phyloP scores from a whole-genome alignment of 1,284 basidiomycete species.

The Ceraceosorus guamensis region DNA sequence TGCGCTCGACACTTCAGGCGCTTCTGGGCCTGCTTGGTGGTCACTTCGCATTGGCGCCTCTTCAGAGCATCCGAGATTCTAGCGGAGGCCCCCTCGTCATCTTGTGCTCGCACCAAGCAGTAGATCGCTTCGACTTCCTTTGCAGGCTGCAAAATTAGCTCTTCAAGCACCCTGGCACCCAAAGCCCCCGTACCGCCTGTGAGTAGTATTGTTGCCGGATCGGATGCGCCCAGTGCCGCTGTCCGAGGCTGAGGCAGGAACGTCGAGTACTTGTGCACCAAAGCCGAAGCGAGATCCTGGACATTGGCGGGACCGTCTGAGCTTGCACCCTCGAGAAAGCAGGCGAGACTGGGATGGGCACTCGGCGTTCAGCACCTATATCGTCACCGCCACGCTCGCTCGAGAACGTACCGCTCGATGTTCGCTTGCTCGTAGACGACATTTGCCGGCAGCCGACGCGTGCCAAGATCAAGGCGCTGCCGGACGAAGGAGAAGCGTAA shows the following conservation, averaged over 20 bases:
- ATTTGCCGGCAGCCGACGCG: constrained; percentile 13
- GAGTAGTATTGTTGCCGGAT: constrained; percentile 48
- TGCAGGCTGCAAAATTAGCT: constrained; percentile 49
- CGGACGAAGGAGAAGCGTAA: no score
- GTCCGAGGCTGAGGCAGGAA: constrained; percentile 8
- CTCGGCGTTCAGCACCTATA: no score
- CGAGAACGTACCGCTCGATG: constrained; percentile 1
- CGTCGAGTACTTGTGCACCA: constrained; percentile 29
- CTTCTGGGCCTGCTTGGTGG: neutral
- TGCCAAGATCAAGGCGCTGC: constrained; percentile 4
- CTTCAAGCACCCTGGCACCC: constrained; percentile 57
- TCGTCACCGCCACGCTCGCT: no score
- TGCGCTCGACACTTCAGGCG: neutral
- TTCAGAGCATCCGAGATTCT: constrained; percentile 24
- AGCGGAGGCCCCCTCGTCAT: constrained; percentile 49
- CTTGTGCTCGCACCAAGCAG: constrained; percentile 56
- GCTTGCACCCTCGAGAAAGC: constrained; percentile 17
- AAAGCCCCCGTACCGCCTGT: constrained; percentile 61
- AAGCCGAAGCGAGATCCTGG: neutral
- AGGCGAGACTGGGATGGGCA: constrained; percentile 12
- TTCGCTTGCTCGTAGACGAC: constrained; percentile 28
- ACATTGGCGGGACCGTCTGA: neutral
- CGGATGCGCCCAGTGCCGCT: constrained; percentile 16
- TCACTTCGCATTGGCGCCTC: neutral
- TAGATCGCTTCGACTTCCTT: constrained; percentile 52